Evolutionary conservation across 257 asterid genomes (phyloP), one percentile per base, ranked within the genome.

Genomic region (Solanum megistacrolobum): DNA sequence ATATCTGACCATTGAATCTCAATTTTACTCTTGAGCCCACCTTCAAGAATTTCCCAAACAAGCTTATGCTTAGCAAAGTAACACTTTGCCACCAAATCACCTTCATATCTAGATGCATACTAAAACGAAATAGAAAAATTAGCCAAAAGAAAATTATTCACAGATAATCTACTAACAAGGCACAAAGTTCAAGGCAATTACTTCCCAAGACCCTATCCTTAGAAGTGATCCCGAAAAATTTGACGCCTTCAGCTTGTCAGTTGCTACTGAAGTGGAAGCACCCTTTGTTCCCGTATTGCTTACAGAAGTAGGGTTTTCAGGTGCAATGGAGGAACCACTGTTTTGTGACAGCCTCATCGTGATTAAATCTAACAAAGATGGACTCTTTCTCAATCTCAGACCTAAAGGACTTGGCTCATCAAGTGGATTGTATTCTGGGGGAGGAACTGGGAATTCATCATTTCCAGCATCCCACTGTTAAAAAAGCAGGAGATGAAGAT

Each of bases 191-290:
- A 82, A 12, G 72, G 88, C 5, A 83, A 66, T 29, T 90, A 95
- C 99, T 98, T 96, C 98, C 99, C 99, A 96, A 88, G 90, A 78
- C 90, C 99, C 99, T 79, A 96, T 94, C 89, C 92, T 92, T 90
- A 96, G 84, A 41, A 92, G 79, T 60, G 93, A 90, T 86, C 94
- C 99, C 48, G 91, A 87, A 86, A 95, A 96, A 90, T 95, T 95
- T 18, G 97, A 91, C 27, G 99, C 99, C 93, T 96, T 96, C 92
- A 92, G 62, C 91, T 95, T 96, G 89, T 95, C 98, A 89, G 89
- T 88, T 74, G 89, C 90, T 60, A 83, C 89, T 27, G 90, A 91
- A 81, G 92, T 90, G 87, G 90, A 74, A 82, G 83, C 68, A 46
- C 89, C 92, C 88, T 89, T 91, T 23, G 46, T 88, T 76, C 91